Evolutionary conservation across 768 basidiomycete genomes (phyloP).

Genomic region (Macrolepiota fuliginosa): DNA sequence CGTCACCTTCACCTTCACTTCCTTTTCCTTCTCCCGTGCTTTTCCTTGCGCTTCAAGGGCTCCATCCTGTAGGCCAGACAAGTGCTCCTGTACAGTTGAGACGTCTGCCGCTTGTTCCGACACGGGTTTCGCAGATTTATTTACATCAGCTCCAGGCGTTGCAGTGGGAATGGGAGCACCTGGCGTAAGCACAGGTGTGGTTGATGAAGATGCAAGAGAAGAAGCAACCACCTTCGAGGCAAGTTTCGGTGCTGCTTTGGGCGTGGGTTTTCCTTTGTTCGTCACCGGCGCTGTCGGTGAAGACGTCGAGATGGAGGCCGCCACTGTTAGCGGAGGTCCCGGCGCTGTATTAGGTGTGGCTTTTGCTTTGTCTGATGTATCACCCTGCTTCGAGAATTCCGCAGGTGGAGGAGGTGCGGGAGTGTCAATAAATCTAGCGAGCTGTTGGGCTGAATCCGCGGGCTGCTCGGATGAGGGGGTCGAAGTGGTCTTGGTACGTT

Average conservation of each 20-base stretch:
- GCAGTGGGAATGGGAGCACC: neutral
- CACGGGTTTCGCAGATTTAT: neutral
- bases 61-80: neutral
- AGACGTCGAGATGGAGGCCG: no score
- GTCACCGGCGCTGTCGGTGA: no score
- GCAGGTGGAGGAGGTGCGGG: neutral
- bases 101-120: neutral
- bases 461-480: neutral
- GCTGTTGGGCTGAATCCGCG: neutral
- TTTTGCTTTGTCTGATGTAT: neutral
- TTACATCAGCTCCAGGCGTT: neutral
- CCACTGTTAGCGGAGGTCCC: no score
- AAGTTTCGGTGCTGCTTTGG: neutral
- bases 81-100: neutral
- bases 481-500: neutral
- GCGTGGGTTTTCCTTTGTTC: neutral
- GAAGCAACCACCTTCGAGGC: no score
- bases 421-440: no score
- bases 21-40: neutral
- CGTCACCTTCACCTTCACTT: conserved; percentile 9
- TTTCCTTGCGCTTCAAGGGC: neutral
- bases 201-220: neutral
- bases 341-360: neutral
- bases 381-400: neutral
- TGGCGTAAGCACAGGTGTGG: neutral